Base-by-base conservation (phyloP, 441 rosid species). In the Kokia cookei region DNA sequence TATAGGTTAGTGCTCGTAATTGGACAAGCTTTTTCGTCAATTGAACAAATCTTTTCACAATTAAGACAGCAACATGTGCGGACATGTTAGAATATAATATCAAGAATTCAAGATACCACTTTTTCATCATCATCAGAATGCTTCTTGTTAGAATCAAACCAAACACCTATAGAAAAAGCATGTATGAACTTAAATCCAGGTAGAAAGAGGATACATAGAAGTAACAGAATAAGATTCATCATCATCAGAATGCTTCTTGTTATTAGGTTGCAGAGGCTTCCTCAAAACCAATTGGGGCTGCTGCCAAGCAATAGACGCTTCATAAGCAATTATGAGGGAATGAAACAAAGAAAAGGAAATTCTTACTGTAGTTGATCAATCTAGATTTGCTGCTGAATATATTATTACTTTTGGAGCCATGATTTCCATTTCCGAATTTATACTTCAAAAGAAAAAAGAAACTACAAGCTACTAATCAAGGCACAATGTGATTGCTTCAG, bases 191-290 rank as follows among this genome's bases (percentile, higher is more conserved):
- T 65, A 69, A 71, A 67, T 74, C 42, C 22, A 7, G 43, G 62
- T 63, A 65, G 29, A 26, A 76, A 75, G 29, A 79, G 86, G 83
- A 86, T 95, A 95, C 93, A 78, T 78, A 48, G 96, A 91, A 75
- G 91, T 87, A 74, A 91, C 82, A 55, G 93, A 91, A 79, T 85
- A 93, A 59, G 86, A 57, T 80, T 95, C 97, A 79, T 93, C 97
- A 76, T 95, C 98, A 84, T 90, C 94, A 3, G 96, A 83, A 87
- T 83, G 97, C 82, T 89, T 93, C 92, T 91, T 93, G 85, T 90
- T 91, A 47, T 84, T 86, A 48, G 97, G 94, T 78, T 89, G 91
- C 90, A 95, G 74, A 66, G 97, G 96, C 84, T 88, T 95, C 85
- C 96, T 87, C 29, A 88, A 69, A 57, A 86, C 69, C 77, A 69